Evolutionary conservation across 768 basidiomycete genomes (phyloP).

Genomic region (Kwoniella dendrophila): DNA sequence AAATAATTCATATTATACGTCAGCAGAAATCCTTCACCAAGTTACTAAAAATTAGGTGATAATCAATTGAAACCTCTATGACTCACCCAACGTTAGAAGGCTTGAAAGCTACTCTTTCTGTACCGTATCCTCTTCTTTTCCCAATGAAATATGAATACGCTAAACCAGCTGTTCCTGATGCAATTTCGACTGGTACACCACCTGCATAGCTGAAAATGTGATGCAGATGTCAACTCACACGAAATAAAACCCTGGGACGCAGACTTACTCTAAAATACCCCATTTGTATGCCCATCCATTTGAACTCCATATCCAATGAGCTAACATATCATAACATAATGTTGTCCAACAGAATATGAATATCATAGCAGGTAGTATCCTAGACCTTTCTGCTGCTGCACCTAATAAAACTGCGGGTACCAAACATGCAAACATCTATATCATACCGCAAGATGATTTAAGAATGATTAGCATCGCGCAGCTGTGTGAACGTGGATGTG

Average conservation of each 20-base stretch:
- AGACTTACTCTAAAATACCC: conserved; percentile 62
- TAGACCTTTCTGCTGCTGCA: conserved; percentile 85
- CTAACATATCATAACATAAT: conserved; percentile 88
- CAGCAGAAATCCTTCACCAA: too few relatives aligned
- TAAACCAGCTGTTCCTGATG: conserved; percentile 86
- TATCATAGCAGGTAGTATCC: conserved; percentile 80
- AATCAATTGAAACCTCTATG: too few relatives aligned
- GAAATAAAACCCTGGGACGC: too few relatives aligned
- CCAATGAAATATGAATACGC: conserved; percentile 83
- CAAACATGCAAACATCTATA: conserved; percentile 61
- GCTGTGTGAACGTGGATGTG: neutral
- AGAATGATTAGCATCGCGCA: neutral
- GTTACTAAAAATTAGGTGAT: too few relatives aligned
- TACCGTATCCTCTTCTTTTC: conserved; percentile 86
- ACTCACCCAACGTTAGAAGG: conserved; percentile 75
- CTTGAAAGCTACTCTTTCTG: conserved; percentile 85
- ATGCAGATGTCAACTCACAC: too few relatives aligned
- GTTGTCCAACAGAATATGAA: conserved; percentile 90
- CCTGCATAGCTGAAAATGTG: conserved; percentile 65
- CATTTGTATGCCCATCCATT: conserved; percentile 74
- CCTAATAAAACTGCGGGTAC: conserved; percentile 77
- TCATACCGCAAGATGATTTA: neutral
- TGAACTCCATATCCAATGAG: conserved; percentile 93
- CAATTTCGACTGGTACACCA: conserved; percentile 95
- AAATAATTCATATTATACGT: too few relatives aligned